Base-by-base conservation (phyloP, 306 rosid genomes). In the Vigna mungo region DNA sequence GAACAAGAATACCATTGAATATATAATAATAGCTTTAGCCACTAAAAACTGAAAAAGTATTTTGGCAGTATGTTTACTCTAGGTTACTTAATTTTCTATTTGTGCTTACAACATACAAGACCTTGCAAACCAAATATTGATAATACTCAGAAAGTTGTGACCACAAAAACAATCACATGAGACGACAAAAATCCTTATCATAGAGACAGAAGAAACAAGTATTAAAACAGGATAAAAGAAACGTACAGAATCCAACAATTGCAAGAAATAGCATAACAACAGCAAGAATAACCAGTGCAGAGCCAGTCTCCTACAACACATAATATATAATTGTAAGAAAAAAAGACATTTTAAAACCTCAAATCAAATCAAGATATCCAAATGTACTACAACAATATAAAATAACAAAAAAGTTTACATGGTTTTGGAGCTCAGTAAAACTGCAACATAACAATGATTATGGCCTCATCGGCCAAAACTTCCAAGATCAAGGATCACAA, bases 191-290 rank as follows among this genome's bases (percentile, higher is more conserved):
- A 71, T 46, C 49, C 41, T 41, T 21, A 65, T n/a, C 36, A 46
- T 18, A 17, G 18, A 68, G 7, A 53, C 68, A 56, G 54, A 78
- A 27, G 21, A 47, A 41, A 55, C 6, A 73, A 9, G 65, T 2
- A 34, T 5, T 21, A 18, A 39, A 10, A 7, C 36, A 80, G 9
- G 36, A 62, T 2, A 67, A 47, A 78, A 9, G 55, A 63, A 49
- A 68, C 96, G 77, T 85, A 94, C 98, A 60, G 74, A 89, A 87
- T 68, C 98, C 98, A 20, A 94, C 80, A 86, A 92, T 86, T 15
- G 92, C 86, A 81, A 94, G 56, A 64, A 90, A 53, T 53, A 94
- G 96, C 97, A 92, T 89, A 78, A 89, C 83, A 60, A 95, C 95
- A 39, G 97, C 93, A 44, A 88, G 47, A 46, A 94, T 81, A 75